Evolutionary conservation across 768 basidiomycete genomes (phyloP).

Genomic region (Lyophyllum semitale): DNA sequence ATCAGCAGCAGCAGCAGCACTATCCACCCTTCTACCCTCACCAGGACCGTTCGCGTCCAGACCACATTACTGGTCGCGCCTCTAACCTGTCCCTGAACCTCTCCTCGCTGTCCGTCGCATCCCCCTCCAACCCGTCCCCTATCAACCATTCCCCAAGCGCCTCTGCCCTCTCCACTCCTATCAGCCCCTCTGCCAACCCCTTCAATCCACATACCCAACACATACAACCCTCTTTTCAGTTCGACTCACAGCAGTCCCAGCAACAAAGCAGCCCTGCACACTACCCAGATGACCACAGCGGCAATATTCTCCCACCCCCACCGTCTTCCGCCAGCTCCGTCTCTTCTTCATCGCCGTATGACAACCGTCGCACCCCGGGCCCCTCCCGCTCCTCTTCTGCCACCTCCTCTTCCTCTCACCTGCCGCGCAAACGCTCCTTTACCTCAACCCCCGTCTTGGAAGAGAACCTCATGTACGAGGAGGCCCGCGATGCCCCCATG

Average conservation of each 20-base stretch:
- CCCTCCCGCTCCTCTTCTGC: slow-evolving; percentile 48
- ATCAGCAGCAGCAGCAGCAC: slow-evolving; percentile 8
- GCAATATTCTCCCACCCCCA: slow-evolving; percentile 11
- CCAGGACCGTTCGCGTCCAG: slow-evolving; percentile 18
- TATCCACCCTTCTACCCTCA: not conserved
- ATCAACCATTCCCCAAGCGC: slow-evolving; percentile 49
- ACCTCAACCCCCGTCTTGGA: slow-evolving; percentile 47
- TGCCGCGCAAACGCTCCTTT: slow-evolving; percentile 72
- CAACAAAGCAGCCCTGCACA: slow-evolving; percentile 29
- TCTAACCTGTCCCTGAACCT: slow-evolving; percentile 66
- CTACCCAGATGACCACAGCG: slow-evolving; percentile 31
- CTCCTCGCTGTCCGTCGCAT: slow-evolving; percentile 64
- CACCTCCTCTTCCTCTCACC: slow-evolving; percentile 53
- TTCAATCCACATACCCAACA: slow-evolving; percentile 43
- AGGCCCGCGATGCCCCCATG: slow-evolving; percentile 37
- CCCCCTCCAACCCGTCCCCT: slow-evolving; percentile 67
- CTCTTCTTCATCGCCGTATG: slow-evolving; percentile 27
- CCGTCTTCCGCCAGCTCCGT: slow-evolving; percentile 10
- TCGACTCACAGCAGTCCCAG: slow-evolving; percentile 37
- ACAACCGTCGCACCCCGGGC: slow-evolving; percentile 27
- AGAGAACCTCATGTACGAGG: slow-evolving; percentile 40
- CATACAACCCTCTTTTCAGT: slow-evolving; percentile 52
- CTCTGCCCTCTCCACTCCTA: slow-evolving; percentile 53
- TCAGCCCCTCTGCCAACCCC: slow-evolving; percentile 51
- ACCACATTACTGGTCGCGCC: slow-evolving; percentile 15